Evolutionary conservation across 768 basidiomycete genomes (phyloP).

Genomic region (Postia placenta): DNA sequence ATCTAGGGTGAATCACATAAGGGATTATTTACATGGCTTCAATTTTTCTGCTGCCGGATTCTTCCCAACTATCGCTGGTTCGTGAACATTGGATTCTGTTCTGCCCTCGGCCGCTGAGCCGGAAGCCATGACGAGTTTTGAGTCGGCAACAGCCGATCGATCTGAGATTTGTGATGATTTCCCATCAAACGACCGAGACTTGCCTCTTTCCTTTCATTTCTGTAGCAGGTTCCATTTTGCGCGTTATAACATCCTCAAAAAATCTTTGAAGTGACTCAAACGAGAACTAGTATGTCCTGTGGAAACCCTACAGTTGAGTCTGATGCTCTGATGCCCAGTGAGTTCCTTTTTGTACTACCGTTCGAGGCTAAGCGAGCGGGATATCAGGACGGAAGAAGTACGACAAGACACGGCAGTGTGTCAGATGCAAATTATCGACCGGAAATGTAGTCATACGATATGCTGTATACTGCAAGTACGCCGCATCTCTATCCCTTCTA

Average conservation of each 20-base stretch:
- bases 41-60: too few species aligned
- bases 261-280: too few species aligned
- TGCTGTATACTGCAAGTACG: conserved; percentile 81
- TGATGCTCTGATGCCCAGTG: conserved; percentile 66
- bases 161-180: neutral
- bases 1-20: too few species aligned
- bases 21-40: too few species aligned
- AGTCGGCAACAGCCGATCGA: neutral
- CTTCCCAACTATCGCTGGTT: too few species aligned
- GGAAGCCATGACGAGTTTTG: neutral
- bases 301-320: conserved; percentile 56
- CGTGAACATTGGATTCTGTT: too few species aligned
- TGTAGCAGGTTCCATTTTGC: neutral
- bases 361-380: neutral
- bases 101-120: neutral
- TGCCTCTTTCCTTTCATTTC: neutral
- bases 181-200: neutral
- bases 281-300: conserved; percentile 30
- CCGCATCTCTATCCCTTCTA: conserved; percentile 2
- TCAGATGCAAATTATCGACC: conserved; percentile 62
- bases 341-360: conserved; percentile 17
- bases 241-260: neutral
- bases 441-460: conserved; percentile 75
- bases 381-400: conserved; percentile 55
- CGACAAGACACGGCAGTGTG: conserved; percentile 59